Conservation (phyloP, 345 rosid genomes). For the Carallia brachiata region DNA sequence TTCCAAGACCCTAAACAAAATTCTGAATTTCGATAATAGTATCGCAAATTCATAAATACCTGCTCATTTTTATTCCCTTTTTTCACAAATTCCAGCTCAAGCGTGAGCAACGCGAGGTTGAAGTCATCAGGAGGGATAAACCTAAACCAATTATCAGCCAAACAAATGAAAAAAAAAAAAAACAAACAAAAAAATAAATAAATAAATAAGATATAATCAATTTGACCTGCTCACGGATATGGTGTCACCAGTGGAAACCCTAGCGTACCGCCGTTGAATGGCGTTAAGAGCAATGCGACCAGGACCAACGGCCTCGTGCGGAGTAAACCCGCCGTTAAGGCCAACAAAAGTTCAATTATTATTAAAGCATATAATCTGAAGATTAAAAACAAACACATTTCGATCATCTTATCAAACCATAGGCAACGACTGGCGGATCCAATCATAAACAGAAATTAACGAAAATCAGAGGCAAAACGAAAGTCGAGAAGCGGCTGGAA, state of each 20-base stretch:
- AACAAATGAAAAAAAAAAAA: background rate
- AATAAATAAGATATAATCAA: background rate
- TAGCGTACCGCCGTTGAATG: slow-evolving; percentile 80
- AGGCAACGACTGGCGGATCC: too few species aligned
- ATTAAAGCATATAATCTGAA: too few species aligned
- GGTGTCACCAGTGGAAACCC: slow-evolving; percentile 78
- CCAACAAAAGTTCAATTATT: slow-evolving; percentile 7
- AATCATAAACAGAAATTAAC: background rate
- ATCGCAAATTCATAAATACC: slow-evolving; percentile 31
- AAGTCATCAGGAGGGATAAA: slow-evolving; percentile 77
- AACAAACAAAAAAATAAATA: background rate
- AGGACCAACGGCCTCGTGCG: slow-evolving; percentile 59
- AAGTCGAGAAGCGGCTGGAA: background rate
- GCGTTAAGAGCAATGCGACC: slow-evolving; percentile 77
- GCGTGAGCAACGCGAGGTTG: slow-evolving; percentile 68
- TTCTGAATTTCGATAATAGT: background rate
- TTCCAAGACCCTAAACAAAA: slow-evolving; percentile 6
- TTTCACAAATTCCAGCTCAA: slow-evolving; percentile 91
- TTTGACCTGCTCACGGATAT: slow-evolving; percentile 65
- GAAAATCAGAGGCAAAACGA: background rate
- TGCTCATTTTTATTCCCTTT: slow-evolving; percentile 87
- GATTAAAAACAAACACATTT: background rate
- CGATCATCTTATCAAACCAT: background rate
- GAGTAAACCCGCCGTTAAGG: slow-evolving; percentile 63
- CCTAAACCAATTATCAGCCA: slow-evolving; percentile 34